These are phyloP conservation scores for Saussurea involucrata DNA, from an alignment of 129 eudicot genomes.

Conservation along the genomic window DNA sequence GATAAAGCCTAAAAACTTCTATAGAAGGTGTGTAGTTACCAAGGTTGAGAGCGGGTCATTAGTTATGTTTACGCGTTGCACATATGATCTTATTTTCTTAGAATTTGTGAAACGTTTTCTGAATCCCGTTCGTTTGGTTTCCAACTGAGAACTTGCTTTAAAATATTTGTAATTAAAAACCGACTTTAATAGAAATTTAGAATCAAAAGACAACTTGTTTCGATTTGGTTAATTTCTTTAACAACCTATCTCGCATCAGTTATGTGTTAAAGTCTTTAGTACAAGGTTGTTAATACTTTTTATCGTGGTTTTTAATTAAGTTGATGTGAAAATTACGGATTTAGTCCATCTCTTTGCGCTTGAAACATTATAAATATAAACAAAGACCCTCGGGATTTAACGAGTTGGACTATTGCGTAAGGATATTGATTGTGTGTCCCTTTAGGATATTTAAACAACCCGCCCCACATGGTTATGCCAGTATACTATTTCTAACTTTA, in stretches of 20 bases:
- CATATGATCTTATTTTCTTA: neutral
- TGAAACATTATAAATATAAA: neutral
- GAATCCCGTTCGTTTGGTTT: neutral
- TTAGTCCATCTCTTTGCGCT: neutral
- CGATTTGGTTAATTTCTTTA: neutral
- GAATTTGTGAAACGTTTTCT: neutral
- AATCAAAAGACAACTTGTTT: neutral
- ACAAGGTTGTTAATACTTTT: neutral
- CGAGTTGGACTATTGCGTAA: neutral
- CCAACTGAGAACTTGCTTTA: neutral
- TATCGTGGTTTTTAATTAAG: neutral
- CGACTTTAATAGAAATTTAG: neutral
- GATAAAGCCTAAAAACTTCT: neutral
- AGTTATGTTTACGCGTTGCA: neutral
- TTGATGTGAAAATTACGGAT: neutral
- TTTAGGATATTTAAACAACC: neutral
- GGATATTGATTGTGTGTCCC: neutral
- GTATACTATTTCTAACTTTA: neutral
- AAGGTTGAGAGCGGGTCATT: neutral
- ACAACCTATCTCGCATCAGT: neutral
- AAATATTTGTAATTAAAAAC: too few species aligned
- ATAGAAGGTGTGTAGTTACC: neutral
- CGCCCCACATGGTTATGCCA: neutral
- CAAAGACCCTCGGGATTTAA: neutral
- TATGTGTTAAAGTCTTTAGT: neutral